Conservation (phyloP, 2,329 filamentous ascomycete genomes). For the Ramichloridium luteum region DNA sequence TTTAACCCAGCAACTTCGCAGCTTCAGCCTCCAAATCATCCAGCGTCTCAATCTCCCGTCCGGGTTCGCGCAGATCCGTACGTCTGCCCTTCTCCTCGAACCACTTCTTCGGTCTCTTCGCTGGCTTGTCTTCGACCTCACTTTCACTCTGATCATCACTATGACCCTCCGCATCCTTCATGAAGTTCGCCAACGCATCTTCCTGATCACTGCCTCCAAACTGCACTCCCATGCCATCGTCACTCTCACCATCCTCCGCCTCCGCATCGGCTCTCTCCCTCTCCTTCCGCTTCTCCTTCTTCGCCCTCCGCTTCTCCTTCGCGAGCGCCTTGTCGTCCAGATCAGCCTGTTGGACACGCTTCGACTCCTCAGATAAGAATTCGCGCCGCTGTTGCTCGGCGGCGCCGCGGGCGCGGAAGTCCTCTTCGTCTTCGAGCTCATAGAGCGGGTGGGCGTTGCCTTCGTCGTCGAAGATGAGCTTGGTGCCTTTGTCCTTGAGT, state of each 20-base stretch:
- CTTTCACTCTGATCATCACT: constrained; percentile 31
- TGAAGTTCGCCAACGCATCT: constrained; percentile 33
- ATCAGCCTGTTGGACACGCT: constrained; percentile 63
- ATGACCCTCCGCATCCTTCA: constrained; percentile 24
- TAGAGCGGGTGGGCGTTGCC: constrained; percentile 76
- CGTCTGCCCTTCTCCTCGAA: constrained; percentile 56
- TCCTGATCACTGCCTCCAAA: constrained; percentile 18
- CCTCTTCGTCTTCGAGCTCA: constrained; percentile 73
- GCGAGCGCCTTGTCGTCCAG: constrained; percentile 68
- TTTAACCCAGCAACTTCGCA: constrained; percentile 47
- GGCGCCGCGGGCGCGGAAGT: constrained; percentile 62
- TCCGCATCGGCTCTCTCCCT: constrained; percentile 43
- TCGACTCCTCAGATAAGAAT: constrained; percentile 66
- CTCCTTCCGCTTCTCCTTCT: constrained; percentile 60
- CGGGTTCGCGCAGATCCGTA: constrained; percentile 36
- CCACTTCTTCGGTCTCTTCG: constrained; percentile 66
- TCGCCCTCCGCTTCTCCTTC: constrained; percentile 66
- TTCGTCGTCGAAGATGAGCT: constrained; percentile 85
- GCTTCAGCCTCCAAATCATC: constrained; percentile 70
- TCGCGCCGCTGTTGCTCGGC: constrained; percentile 62
- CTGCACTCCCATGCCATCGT: constrained; percentile 15
- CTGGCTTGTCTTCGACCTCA: constrained; percentile 34
- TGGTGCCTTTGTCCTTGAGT: constrained; percentile 74
- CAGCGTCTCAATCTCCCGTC: constrained; percentile 59
- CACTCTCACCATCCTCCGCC: constrained; percentile 13